Evolutionary conservation across 352 stramenopile genomes (phyloP).

Genomic region (Plasmopara viticola): DNA sequence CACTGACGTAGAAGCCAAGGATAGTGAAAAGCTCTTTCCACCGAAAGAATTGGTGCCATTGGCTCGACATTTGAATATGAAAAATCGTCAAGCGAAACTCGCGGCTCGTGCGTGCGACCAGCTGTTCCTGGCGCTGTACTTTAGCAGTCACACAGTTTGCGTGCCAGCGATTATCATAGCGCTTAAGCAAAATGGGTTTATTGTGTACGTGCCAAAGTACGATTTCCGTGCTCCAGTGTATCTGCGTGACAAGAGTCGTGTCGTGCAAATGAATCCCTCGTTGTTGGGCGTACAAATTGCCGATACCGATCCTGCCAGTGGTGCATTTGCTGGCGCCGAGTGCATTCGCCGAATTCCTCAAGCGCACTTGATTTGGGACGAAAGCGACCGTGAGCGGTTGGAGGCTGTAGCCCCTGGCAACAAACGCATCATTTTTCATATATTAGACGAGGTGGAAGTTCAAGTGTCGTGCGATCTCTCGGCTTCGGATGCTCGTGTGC

Average conservation of each 20-base stretch:
- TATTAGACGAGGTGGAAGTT: slow-evolving; percentile 71
- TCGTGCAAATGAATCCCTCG: slow-evolving; percentile 79
- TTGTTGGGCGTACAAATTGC: slow-evolving; percentile 65
- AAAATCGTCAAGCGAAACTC: slow-evolving; percentile 87
- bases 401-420: slow-evolving; percentile 20
- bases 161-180: slow-evolving; percentile 84
- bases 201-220: slow-evolving; percentile 90
- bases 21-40: slow-evolving; percentile 36
- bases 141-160: slow-evolving; percentile 81
- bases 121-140: slow-evolving; percentile 91
- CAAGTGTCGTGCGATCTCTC: slow-evolving; percentile 75
- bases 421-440: slow-evolving; percentile 35
- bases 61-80: slow-evolving; percentile 84
- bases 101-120: slow-evolving; percentile 85
- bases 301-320: slow-evolving; percentile 48
- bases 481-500: slow-evolving; percentile 58
- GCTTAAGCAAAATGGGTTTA: slow-evolving; percentile 89
- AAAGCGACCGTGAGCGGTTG: slow-evolving; percentile 24
- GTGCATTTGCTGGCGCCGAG: slow-evolving; percentile 47
- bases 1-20: slow-evolving; percentile 9
- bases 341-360: slow-evolving; percentile 65
- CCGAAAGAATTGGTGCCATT: slow-evolving; percentile 67
- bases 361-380: slow-evolving; percentile 29
- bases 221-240: slow-evolving; percentile 89
- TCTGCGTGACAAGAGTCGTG: slow-evolving; percentile 78